phyloP scores from a whole-genome alignment of 371 early-diverging fungal species.

The Neoconidiobolus thromboides region DNA sequence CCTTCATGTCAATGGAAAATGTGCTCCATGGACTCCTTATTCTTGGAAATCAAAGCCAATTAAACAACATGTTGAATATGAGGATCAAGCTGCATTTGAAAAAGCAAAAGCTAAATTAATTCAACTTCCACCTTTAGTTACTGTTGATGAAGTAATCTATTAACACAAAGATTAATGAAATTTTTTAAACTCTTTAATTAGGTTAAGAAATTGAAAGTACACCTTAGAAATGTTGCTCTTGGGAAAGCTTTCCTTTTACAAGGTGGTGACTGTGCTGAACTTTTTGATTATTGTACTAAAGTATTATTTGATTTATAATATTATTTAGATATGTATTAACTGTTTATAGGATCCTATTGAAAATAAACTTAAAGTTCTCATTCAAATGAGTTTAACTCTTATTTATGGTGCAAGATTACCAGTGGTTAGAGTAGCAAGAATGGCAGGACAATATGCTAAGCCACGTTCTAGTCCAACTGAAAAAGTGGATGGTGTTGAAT shows the following conservation, averaged over 20 bases:
- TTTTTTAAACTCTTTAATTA: constrained; percentile 10
- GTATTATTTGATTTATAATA: constrained; percentile 16
- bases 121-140: constrained; percentile 79
- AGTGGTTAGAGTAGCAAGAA: constrained; percentile 87
- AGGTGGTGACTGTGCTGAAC: constrained; percentile 96
- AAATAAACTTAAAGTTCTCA: constrained; percentile 79
- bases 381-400: constrained; percentile 91
- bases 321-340: background rate
- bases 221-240: constrained; percentile 71
- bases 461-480: constrained; percentile 86
- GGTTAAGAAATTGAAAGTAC: constrained; percentile 62
- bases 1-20: constrained; percentile 7
- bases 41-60: constrained; percentile 73
- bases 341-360: constrained; percentile 58
- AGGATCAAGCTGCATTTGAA: constrained; percentile 44
- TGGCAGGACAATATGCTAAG: constrained; percentile 96
- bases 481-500: constrained; percentile 59
- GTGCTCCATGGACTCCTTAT: constrained; percentile 44
- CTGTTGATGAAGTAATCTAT: constrained; percentile 51
- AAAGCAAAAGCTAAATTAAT: constrained; percentile 54
- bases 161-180: background rate
- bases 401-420: constrained; percentile 84
- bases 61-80: constrained; percentile 78
- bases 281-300: constrained; percentile 87
- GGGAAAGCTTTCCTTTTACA: constrained; percentile 85